Percentiles rank a stretch among this genome's conserved stretches.
Conservation (phyloP, 176 grass and related monocot genomes). For the Coix lacrymajobi region DNA sequence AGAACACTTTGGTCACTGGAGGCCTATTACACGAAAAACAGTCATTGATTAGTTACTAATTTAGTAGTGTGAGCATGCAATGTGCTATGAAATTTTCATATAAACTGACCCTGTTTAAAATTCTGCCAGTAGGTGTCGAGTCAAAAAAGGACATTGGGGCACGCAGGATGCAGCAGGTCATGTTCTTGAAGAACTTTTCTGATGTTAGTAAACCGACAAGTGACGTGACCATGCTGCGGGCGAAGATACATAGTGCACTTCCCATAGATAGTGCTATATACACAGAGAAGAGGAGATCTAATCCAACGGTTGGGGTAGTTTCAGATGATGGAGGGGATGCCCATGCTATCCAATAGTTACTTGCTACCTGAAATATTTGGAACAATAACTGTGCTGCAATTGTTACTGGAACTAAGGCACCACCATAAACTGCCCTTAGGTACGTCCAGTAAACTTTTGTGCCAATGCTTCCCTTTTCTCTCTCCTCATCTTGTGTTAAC, state of each 20-base stretch:
- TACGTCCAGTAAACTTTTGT: slow-evolving; percentile 79
- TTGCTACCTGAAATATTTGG: slow-evolving; percentile 74
- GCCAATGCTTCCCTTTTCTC: slow-evolving; percentile 71
- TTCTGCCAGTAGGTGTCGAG: slow-evolving; percentile 83
- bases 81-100: background rate
- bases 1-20: slow-evolving; percentile 87
- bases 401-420: slow-evolving; percentile 65
- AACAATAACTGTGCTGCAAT: slow-evolving; percentile 59
- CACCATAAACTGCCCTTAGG: slow-evolving; percentile 59
- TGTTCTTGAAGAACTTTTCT: slow-evolving; percentile 71
- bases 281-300: slow-evolving; percentile 52
- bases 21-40: slow-evolving; percentile 32
- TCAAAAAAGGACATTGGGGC: slow-evolving; percentile 98
- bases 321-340: slow-evolving; percentile 52
- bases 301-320: slow-evolving; percentile 38
- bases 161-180: slow-evolving; percentile 59
- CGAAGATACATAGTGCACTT: slow-evolving; percentile 58
- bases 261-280: slow-evolving; percentile 60
- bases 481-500: slow-evolving; percentile 81
- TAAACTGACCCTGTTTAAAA: slow-evolving; percentile 76
- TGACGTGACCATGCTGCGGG: slow-evolving; percentile 43
- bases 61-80: background rate
- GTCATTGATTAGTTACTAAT: background rate
- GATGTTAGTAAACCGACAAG: slow-evolving; percentile 54
- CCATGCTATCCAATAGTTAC: slow-evolving; percentile 98